phyloP scores from a whole-genome alignment of 2,329 filamentous ascomycete genomes.

The Fusarium aywerte region DNA sequence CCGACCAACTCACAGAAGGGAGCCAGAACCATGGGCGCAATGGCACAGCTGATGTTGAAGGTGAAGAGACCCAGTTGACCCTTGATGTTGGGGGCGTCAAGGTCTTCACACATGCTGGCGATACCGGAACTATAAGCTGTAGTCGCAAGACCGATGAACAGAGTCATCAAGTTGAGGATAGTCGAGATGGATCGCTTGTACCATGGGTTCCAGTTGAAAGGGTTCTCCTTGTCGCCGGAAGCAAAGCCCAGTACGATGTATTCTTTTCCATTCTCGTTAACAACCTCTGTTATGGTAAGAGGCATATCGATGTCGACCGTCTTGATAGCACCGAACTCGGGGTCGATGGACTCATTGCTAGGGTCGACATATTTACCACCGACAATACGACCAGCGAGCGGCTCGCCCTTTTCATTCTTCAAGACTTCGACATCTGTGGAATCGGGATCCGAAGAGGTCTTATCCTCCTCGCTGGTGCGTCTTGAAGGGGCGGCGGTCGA shows the following conservation, averaged over 20 bases:
- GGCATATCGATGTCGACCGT: constrained; percentile 39
- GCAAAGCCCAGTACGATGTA: constrained; percentile 40
- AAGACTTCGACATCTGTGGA: constrained; percentile 28
- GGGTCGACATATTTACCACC: constrained; percentile 37
- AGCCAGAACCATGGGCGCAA: constrained; percentile 35
- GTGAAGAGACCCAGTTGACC: constrained; percentile 39
- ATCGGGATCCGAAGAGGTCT: constrained; percentile 29
- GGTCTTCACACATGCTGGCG: constrained; percentile 29
- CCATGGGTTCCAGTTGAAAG: constrained; percentile 42
- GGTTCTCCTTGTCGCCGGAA: constrained; percentile 39
- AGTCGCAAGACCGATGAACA: constrained; percentile 39
- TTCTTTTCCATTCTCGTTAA: constrained; percentile 35
- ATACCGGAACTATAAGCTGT: constrained; percentile 41
- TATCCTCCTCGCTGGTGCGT: constrained; percentile 13
- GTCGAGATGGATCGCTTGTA: constrained; percentile 40
- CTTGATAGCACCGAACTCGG: constrained; percentile 35
- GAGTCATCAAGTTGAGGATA: constrained; percentile 40
- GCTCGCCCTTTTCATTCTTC: constrained; percentile 32
- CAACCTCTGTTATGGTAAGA: constrained; percentile 32
- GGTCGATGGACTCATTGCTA: constrained; percentile 26
- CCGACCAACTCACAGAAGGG: constrained; percentile 39
- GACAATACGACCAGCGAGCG: constrained; percentile 32
- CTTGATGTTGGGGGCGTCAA: constrained; percentile 34
- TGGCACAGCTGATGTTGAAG: constrained; percentile 39
- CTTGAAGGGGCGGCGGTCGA: constrained; percentile 10